These are phyloP conservation scores for Hyphodiscus sp. DNA, from an alignment of 2,329 filamentous ascomycete species.

Conservation along the genomic window DNA sequence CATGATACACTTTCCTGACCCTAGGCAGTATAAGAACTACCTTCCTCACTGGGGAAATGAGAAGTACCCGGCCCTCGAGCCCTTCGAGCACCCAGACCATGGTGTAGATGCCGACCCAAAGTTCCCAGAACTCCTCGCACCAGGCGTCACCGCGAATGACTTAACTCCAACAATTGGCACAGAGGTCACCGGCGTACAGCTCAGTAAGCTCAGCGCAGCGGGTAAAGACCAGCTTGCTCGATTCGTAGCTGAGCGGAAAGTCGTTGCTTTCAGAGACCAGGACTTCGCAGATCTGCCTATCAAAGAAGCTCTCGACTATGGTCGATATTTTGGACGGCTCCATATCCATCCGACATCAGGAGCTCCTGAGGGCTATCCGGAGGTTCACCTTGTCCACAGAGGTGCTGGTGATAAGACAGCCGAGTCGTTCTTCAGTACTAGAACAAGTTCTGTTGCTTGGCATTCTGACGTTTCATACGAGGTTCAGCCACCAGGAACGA, in stretches of 20 bases:
- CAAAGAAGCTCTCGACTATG: conserved; percentile 60
- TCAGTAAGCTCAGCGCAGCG: conserved; percentile 59
- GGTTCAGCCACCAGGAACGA: conserved; percentile 80
- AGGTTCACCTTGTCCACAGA: conserved; percentile 74
- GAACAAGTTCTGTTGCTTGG: conserved; percentile 80
- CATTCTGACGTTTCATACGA: conserved; percentile 88
- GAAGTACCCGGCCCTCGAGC: conserved; percentile 57
- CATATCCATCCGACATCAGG: conserved; percentile 79
- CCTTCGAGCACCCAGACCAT: conserved; percentile 68
- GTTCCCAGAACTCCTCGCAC: conserved; percentile 61
- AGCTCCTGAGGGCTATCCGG: conserved; percentile 64
- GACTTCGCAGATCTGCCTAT: conserved; percentile 68
- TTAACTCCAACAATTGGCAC: conserved; percentile 69
- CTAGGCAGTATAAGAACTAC: conserved; percentile 58
- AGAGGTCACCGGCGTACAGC: conserved; percentile 64
- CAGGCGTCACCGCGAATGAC: conserved; percentile 46
- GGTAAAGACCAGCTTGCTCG: conserved; percentile 73
- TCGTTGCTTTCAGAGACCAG: conserved; percentile 71
- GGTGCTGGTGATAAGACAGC: conserved; percentile 56
- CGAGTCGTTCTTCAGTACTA: conserved; percentile 56
- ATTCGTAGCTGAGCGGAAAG: conserved; percentile 69
- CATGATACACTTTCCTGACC: not conserved
- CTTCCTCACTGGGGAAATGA: conserved; percentile 62
- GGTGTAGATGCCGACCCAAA: conserved; percentile 66
- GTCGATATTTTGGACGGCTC: conserved; percentile 70